Conservation (phyloP, 371 early-diverging fungal genomes). For the Mucor plumbeus region DNA sequence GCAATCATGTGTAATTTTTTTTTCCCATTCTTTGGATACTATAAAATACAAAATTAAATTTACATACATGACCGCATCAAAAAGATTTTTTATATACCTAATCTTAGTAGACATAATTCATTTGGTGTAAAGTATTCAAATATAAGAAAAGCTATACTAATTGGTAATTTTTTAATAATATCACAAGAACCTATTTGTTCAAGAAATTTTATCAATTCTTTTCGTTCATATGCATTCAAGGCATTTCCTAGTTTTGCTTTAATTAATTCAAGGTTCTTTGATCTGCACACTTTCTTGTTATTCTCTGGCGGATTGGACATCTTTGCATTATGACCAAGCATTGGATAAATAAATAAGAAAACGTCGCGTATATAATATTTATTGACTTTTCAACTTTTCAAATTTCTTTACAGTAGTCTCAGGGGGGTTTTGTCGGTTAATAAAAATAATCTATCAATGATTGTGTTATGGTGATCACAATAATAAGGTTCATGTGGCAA, state of each 20-base stretch:
- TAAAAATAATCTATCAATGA: too few relatives aligned
- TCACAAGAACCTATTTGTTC: slow-evolving; percentile 11
- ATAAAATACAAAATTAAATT: neutral
- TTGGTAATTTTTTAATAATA: slow-evolving; percentile 16
- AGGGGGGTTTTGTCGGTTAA: neutral
- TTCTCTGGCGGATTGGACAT: neutral
- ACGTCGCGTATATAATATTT: neutral
- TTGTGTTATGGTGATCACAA: too few relatives aligned
- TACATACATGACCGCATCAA: neutral
- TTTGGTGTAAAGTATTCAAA: slow-evolving; percentile 18
- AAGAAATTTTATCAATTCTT: slow-evolving; percentile 14
- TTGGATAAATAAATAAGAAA: neutral
- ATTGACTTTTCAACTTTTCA: neutral
- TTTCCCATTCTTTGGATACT: slow-evolving; percentile 20
- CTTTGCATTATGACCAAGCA: slow-evolving; percentile 1
- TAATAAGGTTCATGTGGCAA: too few relatives aligned
- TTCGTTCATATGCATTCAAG: slow-evolving; percentile 12
- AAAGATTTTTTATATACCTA: slow-evolving; percentile 12
- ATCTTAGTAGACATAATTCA: slow-evolving; percentile 20
- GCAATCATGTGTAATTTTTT: slow-evolving; percentile 14
- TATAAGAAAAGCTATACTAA: slow-evolving; percentile 1
- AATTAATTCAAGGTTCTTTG: neutral
- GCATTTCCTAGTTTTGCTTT: slow-evolving; percentile 8
- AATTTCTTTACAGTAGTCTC: too few relatives aligned
- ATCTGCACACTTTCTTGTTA: slow-evolving; percentile 2